Conservation (phyloP, 2,329 filamentous ascomycete species). For the Nakataea oryzae region DNA sequence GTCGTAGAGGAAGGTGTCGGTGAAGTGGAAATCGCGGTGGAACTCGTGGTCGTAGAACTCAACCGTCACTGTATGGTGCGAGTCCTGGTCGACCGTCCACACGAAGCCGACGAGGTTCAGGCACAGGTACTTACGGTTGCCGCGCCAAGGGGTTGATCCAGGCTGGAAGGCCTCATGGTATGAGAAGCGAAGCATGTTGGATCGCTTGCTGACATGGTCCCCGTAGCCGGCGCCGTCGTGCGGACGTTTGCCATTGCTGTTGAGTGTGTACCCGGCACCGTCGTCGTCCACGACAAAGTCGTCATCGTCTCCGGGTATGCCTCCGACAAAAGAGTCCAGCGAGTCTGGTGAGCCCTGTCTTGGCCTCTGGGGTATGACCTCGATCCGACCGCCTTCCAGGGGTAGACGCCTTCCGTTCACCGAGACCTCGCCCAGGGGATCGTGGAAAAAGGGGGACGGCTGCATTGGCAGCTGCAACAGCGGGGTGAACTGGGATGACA, state of each 20-base stretch:
- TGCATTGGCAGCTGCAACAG: constrained; percentile 52
- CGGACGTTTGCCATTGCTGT: constrained; percentile 36
- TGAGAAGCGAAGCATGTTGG: constrained; percentile 44
- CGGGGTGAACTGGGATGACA: constrained; percentile 45
- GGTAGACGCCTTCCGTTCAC: constrained; percentile 41
- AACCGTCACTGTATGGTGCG: constrained; percentile 85
- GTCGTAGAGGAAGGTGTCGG: constrained; percentile 90
- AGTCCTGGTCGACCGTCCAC: constrained; percentile 95
- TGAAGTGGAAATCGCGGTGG: constrained; percentile 93
- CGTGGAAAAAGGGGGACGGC: constrained; percentile 77
- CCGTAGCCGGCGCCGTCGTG: constrained; percentile 40
- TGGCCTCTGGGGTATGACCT: constrained; percentile 11
- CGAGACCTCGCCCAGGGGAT: constrained; percentile 60
- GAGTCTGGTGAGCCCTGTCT: constrained; percentile 62
- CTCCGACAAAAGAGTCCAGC: constrained; percentile 69
- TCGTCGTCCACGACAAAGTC: constrained; percentile 95
- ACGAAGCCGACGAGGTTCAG: constrained; percentile 90
- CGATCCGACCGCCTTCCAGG: constrained; percentile 34
- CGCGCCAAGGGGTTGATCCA: constrained; percentile 90
- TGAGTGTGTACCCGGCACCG: constrained; percentile 74
- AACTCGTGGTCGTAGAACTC: constrained; percentile 95
- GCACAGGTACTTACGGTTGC: constrained; percentile 86
- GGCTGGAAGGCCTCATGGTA: constrained; percentile 85
- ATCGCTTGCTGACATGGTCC: constrained; percentile 36
- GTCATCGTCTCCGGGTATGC: constrained; percentile 42